These are phyloP conservation scores for Platanthera guangdongensis DNA, from an alignment of 106 monocot species.

Conservation along the genomic window DNA sequence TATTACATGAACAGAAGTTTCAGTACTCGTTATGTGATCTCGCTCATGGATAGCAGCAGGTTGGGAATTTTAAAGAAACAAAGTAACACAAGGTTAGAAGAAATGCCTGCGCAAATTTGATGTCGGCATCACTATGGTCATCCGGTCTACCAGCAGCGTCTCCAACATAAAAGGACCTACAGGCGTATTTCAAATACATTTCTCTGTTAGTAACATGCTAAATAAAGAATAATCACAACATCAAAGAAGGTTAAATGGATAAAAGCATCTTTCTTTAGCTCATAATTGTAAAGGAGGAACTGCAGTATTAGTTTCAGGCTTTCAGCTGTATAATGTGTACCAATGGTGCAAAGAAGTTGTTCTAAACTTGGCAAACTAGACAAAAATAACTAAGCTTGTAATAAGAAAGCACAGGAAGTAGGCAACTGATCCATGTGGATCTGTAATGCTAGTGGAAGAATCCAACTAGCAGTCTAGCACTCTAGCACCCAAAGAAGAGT, in stretches of 20 bases:
- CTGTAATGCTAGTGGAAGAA: too few relatives aligned
- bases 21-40: too few relatives aligned
- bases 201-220: background rate
- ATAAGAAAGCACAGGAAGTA: background rate
- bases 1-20: background rate
- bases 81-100: background rate
- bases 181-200: background rate
- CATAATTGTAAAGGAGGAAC: background rate
- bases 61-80: background rate
- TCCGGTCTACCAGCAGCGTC: constrained; percentile 85
- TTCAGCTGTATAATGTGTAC: too few relatives aligned
- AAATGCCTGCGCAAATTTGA: constrained; percentile 80
- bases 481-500: too few relatives aligned
- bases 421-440: too few relatives aligned
- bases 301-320: background rate
- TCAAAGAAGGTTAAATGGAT: too few relatives aligned
- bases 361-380: background rate
- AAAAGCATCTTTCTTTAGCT: too few relatives aligned
- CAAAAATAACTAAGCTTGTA: background rate
- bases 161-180: constrained; percentile 94
- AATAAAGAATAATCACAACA: too few relatives aligned
- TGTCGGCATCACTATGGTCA: constrained; percentile 94
- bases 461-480: too few relatives aligned
- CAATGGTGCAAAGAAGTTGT: background rate
- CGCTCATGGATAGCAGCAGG: background rate